phyloP scores from a whole-genome alignment of 2,329 filamentous ascomycete genomes.

The Ceratocystis variospora region DNA sequence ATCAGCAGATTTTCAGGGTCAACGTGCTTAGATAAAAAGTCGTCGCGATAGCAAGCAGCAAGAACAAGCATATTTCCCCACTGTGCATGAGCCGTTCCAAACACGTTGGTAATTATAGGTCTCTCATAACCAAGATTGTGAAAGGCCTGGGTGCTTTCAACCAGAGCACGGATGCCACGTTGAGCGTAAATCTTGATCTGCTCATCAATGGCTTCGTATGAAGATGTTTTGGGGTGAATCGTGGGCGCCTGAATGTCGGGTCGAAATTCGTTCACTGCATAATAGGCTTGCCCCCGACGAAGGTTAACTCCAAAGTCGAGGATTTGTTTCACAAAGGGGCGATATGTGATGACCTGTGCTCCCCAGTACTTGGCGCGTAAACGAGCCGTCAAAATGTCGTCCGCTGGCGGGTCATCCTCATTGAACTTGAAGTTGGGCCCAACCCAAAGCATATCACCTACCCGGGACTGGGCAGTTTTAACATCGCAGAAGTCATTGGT shows the following conservation, averaged over 20 bases:
- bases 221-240: conserved; percentile 28
- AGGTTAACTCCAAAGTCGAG: conserved; percentile 34
- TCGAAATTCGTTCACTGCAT: conserved; percentile 26
- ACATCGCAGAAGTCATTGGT: conserved; percentile 32
- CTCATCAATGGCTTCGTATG: conserved; percentile 30
- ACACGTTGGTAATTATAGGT: conserved; percentile 85
- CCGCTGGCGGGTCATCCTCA: conserved; percentile 55
- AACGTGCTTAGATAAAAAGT: conserved; percentile 45
- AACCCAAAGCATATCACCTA: conserved; percentile 32
- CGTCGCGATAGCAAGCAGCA: conserved; percentile 62
- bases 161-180: conserved; percentile 57
- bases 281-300: conserved; percentile 27
- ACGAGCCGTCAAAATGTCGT: conserved; percentile 66
- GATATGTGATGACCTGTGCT: conserved; percentile 75
- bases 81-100: conserved; percentile 92
- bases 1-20: conserved; percentile 39
- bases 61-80: conserved; percentile 94
- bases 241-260: conserved; percentile 28
- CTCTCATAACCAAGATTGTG: conserved; percentile 48
- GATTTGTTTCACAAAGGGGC: conserved; percentile 54
- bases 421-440: conserved; percentile 41
- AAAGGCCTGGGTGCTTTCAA: conserved; percentile 77
- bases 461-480: conserved; percentile 22
- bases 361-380: conserved; percentile 92
- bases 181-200: conserved; percentile 42